These are phyloP conservation scores for Cocos nucifera DNA, from an alignment of 176 grass and related monocot genomes.

Conservation along the genomic window DNA sequence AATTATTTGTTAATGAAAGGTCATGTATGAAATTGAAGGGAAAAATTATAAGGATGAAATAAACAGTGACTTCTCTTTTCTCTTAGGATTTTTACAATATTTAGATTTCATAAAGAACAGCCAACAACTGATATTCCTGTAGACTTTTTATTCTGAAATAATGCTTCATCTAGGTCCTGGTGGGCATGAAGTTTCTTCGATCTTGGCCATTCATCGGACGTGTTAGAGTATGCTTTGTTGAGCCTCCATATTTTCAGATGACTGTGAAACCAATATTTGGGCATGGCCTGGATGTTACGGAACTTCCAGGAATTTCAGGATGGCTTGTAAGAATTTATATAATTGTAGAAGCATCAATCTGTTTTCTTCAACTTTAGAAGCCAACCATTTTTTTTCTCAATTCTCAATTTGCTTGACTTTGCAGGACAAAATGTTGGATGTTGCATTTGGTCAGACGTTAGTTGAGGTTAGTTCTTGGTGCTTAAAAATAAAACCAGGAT, in stretches of 20 bases:
- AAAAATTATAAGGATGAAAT: no score
- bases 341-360: background rate
- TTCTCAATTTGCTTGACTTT: slow-evolving; percentile 20
- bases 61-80: no score
- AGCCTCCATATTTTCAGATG: slow-evolving; percentile 99
- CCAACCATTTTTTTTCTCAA: slow-evolving; percentile 9
- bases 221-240: slow-evolving; percentile 82
- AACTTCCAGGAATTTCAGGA: slow-evolving; percentile 87
- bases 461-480: slow-evolving; percentile 59
- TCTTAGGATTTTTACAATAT: no score
- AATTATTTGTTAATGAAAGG: no score
- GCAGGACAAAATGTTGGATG: slow-evolving; percentile 88
- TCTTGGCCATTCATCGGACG: slow-evolving; percentile 87
- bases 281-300: slow-evolving; percentile 86
- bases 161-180: slow-evolving; percentile 51
- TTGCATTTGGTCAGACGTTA: slow-evolving; percentile 88
- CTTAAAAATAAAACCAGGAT: no score
- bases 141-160: background rate
- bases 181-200: slow-evolving; percentile 88
- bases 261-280: slow-evolving; percentile 78
- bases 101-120: no score
- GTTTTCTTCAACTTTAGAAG: slow-evolving; percentile 2
- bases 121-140: no score
- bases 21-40: no score
- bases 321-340: slow-evolving; percentile 70